Conservation (phyloP, 768 basidiomycete genomes). For the Amanita fuliginea region DNA sequence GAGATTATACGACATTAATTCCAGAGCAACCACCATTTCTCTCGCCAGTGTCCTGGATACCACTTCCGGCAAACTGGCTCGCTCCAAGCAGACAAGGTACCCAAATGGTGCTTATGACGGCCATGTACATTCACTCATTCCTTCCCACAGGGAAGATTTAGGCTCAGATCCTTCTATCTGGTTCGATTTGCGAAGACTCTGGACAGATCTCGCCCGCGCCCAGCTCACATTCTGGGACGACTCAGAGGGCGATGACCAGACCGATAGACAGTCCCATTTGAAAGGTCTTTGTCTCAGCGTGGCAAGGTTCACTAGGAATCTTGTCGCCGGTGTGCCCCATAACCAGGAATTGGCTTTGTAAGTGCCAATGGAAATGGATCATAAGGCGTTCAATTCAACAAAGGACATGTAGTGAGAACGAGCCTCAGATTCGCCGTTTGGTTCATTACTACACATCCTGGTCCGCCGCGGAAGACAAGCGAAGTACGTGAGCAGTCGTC, state of each 20-base stretch:
- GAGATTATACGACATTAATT: conserved; percentile 28
- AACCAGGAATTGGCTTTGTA: conserved; percentile 72
- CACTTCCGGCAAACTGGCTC: conserved; percentile 40
- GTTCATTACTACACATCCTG: conserved; percentile 72
- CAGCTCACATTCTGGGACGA: conserved; percentile 45
- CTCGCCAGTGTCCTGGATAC: conserved; percentile 34
- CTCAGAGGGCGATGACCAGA: conserved; percentile 22
- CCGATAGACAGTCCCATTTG: conserved; percentile 21
- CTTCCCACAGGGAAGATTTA: conserved; percentile 17
- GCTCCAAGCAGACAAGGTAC: conserved; percentile 28
- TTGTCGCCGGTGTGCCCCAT: conserved; percentile 62
- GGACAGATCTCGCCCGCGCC: conserved; percentile 38
- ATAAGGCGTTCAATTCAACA: neutral
- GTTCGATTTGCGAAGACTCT: conserved; percentile 41
- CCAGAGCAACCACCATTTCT: conserved; percentile 18
- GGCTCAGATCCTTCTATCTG: conserved; percentile 40
- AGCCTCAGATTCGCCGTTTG: conserved; percentile 56
- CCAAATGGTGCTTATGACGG: neutral
- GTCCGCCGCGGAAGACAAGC: conserved; percentile 49
- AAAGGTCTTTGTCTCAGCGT: conserved; percentile 36
- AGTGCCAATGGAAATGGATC: conserved; percentile 18
- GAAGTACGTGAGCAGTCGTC: conserved; percentile 32
- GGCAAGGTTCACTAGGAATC: conserved; percentile 74
- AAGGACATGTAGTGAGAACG: conserved; percentile 43
- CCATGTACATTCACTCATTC: neutral